Conservation (phyloP, 495 filamentous ascomycete genomes). For the Tuber magnatum region DNA sequence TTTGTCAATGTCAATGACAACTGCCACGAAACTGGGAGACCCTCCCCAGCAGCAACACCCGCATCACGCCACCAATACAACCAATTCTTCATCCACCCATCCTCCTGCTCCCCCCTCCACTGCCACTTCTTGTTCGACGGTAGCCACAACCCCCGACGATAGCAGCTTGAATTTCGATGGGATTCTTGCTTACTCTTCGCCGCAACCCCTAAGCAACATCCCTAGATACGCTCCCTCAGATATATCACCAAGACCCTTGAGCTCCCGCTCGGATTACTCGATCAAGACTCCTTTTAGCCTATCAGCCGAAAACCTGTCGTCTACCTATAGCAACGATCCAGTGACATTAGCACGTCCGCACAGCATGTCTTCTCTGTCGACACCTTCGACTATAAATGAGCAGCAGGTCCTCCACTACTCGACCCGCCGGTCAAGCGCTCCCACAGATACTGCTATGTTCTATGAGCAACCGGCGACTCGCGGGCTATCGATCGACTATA, state of each 20-base stretch:
- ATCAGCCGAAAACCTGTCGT: slow-evolving; percentile 27
- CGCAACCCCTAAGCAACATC: slow-evolving; percentile 15
- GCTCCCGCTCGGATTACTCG: slow-evolving; percentile 24
- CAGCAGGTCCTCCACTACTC: slow-evolving; percentile 15
- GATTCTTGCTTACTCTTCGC: slow-evolving; percentile 27
- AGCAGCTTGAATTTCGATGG: slow-evolving; percentile 18
- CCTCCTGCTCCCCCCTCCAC: background rate
- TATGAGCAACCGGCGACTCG: slow-evolving; percentile 23
- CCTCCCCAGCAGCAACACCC: slow-evolving; percentile 15
- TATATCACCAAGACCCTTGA: slow-evolving; percentile 27
- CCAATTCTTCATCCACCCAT: background rate
- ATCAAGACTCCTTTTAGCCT: slow-evolving; percentile 26
- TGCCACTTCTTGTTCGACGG: background rate
- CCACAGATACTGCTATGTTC: slow-evolving; percentile 22
- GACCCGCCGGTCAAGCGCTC: slow-evolving; percentile 27
- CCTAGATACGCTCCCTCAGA: slow-evolving; percentile 28
- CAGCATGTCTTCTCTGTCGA: slow-evolving; percentile 37
- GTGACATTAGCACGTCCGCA: slow-evolving; percentile 31
- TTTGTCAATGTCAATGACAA: slow-evolving; percentile 24
- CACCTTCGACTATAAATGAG: slow-evolving; percentile 18
- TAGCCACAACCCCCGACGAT: background rate
- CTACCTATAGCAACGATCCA: slow-evolving; percentile 23
- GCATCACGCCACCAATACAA: slow-evolving; percentile 7
- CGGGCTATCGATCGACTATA: slow-evolving; percentile 24
- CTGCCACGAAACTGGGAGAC: slow-evolving; percentile 22